Conservation (phyloP, 2,329 filamentous ascomycete species). For the Neophaeococcomyces mojaviensis region DNA sequence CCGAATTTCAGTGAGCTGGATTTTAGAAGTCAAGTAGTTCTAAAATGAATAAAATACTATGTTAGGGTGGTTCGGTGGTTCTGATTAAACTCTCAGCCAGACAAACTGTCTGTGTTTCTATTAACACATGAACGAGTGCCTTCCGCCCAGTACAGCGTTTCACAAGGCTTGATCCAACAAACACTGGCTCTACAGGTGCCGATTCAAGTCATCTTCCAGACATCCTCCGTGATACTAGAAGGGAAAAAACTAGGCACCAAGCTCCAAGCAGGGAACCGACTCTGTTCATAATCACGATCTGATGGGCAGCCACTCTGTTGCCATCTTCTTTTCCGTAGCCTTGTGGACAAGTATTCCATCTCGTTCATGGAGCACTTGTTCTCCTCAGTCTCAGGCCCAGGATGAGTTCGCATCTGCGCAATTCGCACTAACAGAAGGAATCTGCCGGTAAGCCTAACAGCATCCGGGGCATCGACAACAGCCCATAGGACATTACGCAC, state of each 20-base stretch:
- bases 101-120: too few relatives aligned
- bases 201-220: too few relatives aligned
- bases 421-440: slow-evolving; percentile 2
- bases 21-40: too few relatives aligned
- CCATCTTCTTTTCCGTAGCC: slow-evolving; percentile 4
- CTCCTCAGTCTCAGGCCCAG: too few relatives aligned
- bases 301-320: slow-evolving; percentile 3
- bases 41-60: too few relatives aligned
- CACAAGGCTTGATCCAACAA: background rate
- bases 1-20: too few relatives aligned
- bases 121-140: background rate
- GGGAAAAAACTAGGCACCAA: background rate
- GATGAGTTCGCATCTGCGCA: background rate
- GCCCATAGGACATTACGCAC: slow-evolving; percentile 2
- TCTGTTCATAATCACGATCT: background rate
- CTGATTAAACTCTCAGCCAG: too few relatives aligned
- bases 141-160: background rate
- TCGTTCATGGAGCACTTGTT: background rate
- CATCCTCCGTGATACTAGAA: background rate
- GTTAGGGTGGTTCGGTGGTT: too few relatives aligned
- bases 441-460: background rate
- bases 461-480: background rate
- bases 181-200: too few relatives aligned
- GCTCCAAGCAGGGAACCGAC: background rate
- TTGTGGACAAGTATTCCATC: background rate